A percentile compares a stretch with the other conserved stretches of the same genome.
Evolutionary conservation across 1,284 basidiomycete species (phyloP).

Genomic region (Polyporus tsugae): DNA sequence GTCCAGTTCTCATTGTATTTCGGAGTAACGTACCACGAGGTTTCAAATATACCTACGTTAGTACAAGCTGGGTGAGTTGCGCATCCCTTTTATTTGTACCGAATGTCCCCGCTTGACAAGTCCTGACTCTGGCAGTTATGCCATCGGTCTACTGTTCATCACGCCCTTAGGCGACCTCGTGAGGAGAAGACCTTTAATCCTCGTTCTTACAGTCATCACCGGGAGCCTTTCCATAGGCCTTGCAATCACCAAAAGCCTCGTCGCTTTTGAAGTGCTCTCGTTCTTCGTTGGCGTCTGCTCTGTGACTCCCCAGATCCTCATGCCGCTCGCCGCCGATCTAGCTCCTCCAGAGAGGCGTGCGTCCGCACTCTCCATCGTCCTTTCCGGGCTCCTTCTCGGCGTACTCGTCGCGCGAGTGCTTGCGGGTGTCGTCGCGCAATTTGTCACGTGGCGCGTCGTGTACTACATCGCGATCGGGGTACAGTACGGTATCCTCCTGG

Average conservation of each 20-base stretch:
- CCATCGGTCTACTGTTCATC: constrained; percentile 57
- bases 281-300: constrained; percentile 56
- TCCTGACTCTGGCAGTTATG: constrained; percentile 45
- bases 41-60: constrained; percentile 63
- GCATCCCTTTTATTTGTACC: background rate
- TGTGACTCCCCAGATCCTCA: constrained; percentile 53
- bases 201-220: constrained; percentile 50
- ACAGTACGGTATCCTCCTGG: constrained; percentile 45
- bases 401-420: constrained; percentile 58
- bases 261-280: constrained; percentile 53
- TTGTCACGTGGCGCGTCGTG: constrained; percentile 54
- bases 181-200: constrained; percentile 55
- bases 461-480: constrained; percentile 56
- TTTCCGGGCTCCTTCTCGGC: constrained; percentile 58
- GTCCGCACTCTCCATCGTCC: constrained; percentile 57
- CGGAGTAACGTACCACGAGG: constrained; percentile 60
- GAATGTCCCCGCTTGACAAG: background rate
- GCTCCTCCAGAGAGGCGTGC: constrained; percentile 57
- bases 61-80: constrained; percentile 54
- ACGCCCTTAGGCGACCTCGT: constrained; percentile 63
- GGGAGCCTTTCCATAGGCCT: constrained; percentile 54
- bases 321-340: constrained; percentile 63
- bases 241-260: constrained; percentile 51
- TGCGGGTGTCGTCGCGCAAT: constrained; percentile 56
- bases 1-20: constrained; percentile 65